A percentile compares a stretch with the other conserved stretches of the same genome.
phyloP scores from a whole-genome alignment of 2,329 filamentous ascomycete species.

The Cladosporium velox region DNA sequence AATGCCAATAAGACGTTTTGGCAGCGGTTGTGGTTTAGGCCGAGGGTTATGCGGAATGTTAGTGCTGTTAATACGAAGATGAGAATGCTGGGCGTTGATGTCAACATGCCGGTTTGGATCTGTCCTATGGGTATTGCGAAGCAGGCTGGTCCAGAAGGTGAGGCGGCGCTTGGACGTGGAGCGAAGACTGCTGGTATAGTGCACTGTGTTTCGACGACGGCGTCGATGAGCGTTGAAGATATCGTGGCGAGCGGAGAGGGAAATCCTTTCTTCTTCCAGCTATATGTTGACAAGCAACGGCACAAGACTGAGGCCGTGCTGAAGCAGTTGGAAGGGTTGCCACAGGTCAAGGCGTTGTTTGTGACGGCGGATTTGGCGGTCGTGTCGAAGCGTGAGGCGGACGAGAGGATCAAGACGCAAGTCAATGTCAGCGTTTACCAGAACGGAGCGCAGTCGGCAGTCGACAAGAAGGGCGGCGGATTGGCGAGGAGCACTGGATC shows the following conservation, averaged over 20 bases:
- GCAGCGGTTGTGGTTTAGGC: constrained; percentile 49
- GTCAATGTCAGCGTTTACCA: constrained; percentile 62
- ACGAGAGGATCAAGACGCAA: constrained; percentile 50
- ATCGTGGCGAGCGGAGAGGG: constrained; percentile 32
- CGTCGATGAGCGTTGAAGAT: constrained; percentile 36
- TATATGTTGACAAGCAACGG: constrained; percentile 62
- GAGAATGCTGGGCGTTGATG: constrained; percentile 36
- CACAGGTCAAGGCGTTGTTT: constrained; percentile 56
- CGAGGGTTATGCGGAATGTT: constrained; percentile 50
- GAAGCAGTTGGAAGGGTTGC: constrained; percentile 46
- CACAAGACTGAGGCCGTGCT: constrained; percentile 55
- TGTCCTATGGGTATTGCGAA: constrained; percentile 39
- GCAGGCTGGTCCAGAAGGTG: constrained; percentile 37
- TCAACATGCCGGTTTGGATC: constrained; percentile 42
- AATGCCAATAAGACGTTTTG: constrained; percentile 47
- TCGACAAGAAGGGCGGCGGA: constrained; percentile 58
- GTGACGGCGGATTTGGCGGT: constrained; percentile 62
- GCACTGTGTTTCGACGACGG: constrained; percentile 37
- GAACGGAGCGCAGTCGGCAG: constrained; percentile 56
- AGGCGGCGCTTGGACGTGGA: constrained; percentile 38
- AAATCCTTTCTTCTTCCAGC: constrained; percentile 57
- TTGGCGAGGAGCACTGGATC: constrained; percentile 57
- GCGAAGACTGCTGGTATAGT: constrained; percentile 36
- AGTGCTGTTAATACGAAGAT: constrained; percentile 39
- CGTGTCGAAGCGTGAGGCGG: constrained; percentile 56